Conservation (phyloP, 148 eudicot species). For the Heliosperma pusillum region DNA sequence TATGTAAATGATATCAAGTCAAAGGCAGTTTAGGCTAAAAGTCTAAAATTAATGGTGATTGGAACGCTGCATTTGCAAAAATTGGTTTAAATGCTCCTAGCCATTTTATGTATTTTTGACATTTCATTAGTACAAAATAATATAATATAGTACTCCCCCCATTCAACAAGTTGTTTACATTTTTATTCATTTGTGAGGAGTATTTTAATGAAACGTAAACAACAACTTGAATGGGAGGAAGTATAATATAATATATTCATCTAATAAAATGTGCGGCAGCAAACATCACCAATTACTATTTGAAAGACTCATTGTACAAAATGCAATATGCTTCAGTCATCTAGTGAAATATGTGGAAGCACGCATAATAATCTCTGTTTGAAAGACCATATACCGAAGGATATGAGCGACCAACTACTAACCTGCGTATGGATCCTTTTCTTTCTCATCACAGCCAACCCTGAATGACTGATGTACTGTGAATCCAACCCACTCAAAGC, state of each 20-base stretch:
- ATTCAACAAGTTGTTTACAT: too few relatives aligned
- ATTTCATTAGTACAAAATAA: too few relatives aligned
- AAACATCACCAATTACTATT: too few relatives aligned
- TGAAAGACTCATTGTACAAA: neutral
- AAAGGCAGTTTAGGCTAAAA: neutral
- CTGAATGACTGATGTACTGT: conserved; percentile 66
- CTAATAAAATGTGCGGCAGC: too few relatives aligned
- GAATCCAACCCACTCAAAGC: conserved; percentile 47
- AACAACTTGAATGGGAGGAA: too few relatives aligned
- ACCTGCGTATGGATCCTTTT: conserved; percentile 89
- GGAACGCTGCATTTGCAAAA: neutral
- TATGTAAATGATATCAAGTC: neutral
- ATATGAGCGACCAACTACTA: conserved; percentile 19
- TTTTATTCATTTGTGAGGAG: too few relatives aligned
- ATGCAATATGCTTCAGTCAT: neutral
- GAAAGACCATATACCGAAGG: conserved; percentile 1
- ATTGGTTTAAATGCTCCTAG: neutral
- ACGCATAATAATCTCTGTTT: neutral
- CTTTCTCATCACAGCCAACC: conserved; percentile 75
- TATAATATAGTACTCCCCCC: too few relatives aligned
- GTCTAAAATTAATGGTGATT: neutral
- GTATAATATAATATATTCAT: too few relatives aligned
- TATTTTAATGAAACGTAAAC: too few relatives aligned
- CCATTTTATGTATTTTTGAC: neutral
- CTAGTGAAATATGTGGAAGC: neutral